phyloP scores from a whole-genome alignment of 345 rosid genomes.

The Pistacia atlantica region DNA sequence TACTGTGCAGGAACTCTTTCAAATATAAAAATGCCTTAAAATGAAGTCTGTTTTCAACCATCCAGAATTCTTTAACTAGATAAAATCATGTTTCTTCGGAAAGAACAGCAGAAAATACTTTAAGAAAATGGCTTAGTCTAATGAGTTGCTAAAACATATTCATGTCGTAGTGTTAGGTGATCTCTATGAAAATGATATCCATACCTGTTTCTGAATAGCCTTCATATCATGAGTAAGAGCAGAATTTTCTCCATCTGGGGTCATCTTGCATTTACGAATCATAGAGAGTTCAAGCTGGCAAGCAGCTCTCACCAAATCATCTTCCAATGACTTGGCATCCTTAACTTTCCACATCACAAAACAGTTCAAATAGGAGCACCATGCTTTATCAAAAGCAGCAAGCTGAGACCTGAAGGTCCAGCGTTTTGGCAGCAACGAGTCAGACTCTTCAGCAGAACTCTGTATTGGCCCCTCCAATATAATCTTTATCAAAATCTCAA shows the following conservation, averaged over 20 bases:
- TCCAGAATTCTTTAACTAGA: too few species aligned
- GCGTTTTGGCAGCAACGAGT: conserved; percentile 39
- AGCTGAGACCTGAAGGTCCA: conserved; percentile 80
- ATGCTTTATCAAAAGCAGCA: conserved; percentile 77
- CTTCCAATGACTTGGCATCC: conserved; percentile 87
- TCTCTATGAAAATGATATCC: background rate
- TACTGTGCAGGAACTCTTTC: too few species aligned
- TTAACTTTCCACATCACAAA: conserved; percentile 98
- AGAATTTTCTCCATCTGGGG: conserved; percentile 56
- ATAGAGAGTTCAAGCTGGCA: conserved; percentile 99
- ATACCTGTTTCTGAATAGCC: conserved; percentile 91
- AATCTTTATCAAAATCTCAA: conserved; percentile 72
- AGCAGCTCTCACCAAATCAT: conserved; percentile 92
- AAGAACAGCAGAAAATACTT: background rate
- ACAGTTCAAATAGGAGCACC: conserved; percentile 81
- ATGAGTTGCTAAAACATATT: background rate
- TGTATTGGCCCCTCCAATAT: conserved; percentile 72
- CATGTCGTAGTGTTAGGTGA: background rate
- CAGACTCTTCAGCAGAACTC: conserved; percentile 58
- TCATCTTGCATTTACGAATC: conserved; percentile 88
- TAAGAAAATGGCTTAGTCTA: background rate
- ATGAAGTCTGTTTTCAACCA: background rate
- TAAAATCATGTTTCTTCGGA: too few species aligned
- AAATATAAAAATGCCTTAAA: background rate
- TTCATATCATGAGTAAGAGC: conserved; percentile 87